Percentiles rank a stretch among this genome's conserved stretches.
phyloP scores from a whole-genome alignment of 768 basidiomycete genomes.

The Leucosporidium creatinivorum region DNA sequence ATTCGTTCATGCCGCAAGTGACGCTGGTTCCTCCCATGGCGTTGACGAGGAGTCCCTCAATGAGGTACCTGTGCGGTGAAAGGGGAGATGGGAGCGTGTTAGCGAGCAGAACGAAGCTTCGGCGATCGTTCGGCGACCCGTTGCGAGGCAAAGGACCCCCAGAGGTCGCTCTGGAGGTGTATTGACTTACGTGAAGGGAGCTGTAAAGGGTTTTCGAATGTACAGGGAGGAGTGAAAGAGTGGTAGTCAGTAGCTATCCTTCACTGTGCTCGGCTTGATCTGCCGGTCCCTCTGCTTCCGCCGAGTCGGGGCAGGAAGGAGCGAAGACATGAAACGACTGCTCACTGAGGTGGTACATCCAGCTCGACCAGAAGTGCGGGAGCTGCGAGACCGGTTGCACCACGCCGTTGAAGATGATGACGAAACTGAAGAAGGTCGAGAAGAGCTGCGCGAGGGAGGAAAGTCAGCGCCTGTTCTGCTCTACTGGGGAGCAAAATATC shows the following conservation, averaged over 20 bases:
- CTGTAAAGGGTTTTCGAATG: too few species aligned
- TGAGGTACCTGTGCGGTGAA: conserved; percentile 52
- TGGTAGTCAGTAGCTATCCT: too few species aligned
- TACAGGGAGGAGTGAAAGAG: too few species aligned
- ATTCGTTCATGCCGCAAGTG: conserved; percentile 19
- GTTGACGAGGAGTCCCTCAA: conserved; percentile 46
- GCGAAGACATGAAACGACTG: too few species aligned
- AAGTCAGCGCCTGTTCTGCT: too few species aligned
- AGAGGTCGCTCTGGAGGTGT: too few species aligned
- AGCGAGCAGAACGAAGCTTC: not conserved
- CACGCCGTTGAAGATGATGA: conserved; percentile 54
- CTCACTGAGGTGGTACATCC: conserved; percentile 54
- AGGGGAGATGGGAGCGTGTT: conserved; percentile 42
- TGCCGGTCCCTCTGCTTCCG: too few species aligned
- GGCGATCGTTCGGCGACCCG: conserved; percentile 1
- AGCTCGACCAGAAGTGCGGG: conserved; percentile 52
- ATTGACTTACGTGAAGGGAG: not conserved
- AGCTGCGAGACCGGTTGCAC: conserved; percentile 58
- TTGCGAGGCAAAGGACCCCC: not conserved
- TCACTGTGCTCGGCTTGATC: too few species aligned
- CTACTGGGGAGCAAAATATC: not conserved
- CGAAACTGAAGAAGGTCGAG: conserved; percentile 31
- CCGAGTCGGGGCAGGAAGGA: too few species aligned
- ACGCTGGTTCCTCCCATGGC: conserved; percentile 22
- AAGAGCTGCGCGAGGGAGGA: conserved; percentile 12